Percentiles rank a stretch among this genome's conserved stretches.
Conservation (phyloP, 73 alveolate species). For the Tetrahymena malaccensis region DNA sequence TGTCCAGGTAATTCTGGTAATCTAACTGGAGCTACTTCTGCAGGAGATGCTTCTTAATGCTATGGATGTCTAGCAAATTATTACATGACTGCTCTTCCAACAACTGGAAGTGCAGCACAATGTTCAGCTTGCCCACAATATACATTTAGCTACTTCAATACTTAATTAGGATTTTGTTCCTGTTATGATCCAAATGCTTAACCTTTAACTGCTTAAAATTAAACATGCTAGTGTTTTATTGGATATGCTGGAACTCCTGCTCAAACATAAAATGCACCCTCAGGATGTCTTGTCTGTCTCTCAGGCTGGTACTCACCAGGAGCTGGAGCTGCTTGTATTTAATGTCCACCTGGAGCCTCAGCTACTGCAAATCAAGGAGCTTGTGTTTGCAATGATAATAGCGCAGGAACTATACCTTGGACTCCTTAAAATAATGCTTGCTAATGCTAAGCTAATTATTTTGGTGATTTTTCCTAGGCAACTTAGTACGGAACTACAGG, state of each 20-base stretch:
- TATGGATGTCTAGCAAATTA: background rate
- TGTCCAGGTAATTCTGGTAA: background rate
- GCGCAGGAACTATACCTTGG: background rate
- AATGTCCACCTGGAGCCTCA: background rate
- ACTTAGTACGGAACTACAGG: too few relatives aligned
- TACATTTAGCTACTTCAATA: background rate
- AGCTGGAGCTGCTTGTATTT: background rate
- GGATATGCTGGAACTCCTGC: too few relatives aligned
- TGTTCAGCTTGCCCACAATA: background rate
- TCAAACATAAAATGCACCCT: too few relatives aligned
- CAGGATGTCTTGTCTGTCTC: too few relatives aligned
- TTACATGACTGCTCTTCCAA: background rate
- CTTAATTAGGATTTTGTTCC: background rate
- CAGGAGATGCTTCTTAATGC: background rate
- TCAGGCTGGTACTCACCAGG: too few relatives aligned
- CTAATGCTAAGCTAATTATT: background rate
- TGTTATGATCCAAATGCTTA: too few relatives aligned
- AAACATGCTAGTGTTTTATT: too few relatives aligned
- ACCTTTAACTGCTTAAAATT: too few relatives aligned
- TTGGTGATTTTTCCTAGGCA: background rate
- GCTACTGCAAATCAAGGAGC: background rate
- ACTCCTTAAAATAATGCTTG: background rate
- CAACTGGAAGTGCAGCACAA: background rate
- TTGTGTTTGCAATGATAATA: background rate
- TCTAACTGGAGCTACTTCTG: background rate